Evolutionary conservation across 306 rosid genomes (phyloP).

Genomic region (Morella rubra): DNA sequence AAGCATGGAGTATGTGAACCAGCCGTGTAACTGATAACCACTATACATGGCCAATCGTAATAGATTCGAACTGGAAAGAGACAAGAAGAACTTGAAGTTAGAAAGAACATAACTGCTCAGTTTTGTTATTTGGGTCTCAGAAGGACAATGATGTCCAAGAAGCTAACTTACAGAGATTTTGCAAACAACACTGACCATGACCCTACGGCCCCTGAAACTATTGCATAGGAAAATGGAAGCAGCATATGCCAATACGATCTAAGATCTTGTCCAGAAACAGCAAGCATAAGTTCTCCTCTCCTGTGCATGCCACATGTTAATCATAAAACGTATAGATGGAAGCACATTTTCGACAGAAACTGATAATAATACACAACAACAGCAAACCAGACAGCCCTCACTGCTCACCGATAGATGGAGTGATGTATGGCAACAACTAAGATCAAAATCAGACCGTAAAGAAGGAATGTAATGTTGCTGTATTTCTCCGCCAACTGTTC

Average conservation of each 20-base stretch:
- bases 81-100: slow-evolving; percentile 21
- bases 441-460: slow-evolving; percentile 82
- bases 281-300: slow-evolving; percentile 75
- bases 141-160: slow-evolving; percentile 27
- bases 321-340: slow-evolving; percentile 11
- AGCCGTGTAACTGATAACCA: slow-evolving; percentile 84
- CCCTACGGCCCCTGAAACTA: slow-evolving; percentile 98
- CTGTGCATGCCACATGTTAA: slow-evolving; percentile 47
- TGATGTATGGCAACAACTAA: slow-evolving; percentile 77
- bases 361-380: slow-evolving; percentile 14
- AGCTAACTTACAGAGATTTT: slow-evolving; percentile 86
- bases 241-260: slow-evolving; percentile 82
- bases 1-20: slow-evolving; percentile 94
- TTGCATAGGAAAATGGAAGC: slow-evolving; percentile 91
- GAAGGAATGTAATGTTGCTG: slow-evolving; percentile 73
- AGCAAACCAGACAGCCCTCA: slow-evolving; percentile 17
- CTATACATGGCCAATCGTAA: slow-evolving; percentile 85
- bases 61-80: slow-evolving; percentile 75
- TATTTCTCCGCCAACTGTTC: slow-evolving; percentile 94
- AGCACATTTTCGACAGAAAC: background rate
- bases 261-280: slow-evolving; percentile 76
- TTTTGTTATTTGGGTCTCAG: slow-evolving; percentile 11
- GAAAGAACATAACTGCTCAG: slow-evolving; percentile 9
- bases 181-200: slow-evolving; percentile 98
- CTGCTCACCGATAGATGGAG: slow-evolving; percentile 68